Base-by-base conservation (phyloP, 768 basidiomycete genomes). In the Amanita rubescens region DNA sequence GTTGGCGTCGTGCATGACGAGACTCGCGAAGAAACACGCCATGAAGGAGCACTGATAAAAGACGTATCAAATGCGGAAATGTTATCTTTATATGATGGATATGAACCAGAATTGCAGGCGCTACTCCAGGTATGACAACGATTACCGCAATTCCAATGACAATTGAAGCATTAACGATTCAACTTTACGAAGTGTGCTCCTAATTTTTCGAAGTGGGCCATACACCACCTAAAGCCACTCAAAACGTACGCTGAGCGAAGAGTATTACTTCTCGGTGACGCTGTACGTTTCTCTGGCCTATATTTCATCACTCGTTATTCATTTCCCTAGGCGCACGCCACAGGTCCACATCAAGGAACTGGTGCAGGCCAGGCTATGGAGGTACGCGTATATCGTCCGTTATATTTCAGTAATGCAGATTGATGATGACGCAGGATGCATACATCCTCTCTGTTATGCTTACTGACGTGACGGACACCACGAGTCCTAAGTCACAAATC, bases 321-420 rank as follows among this genome's bases (percentile, higher is more conserved):
- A 3, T 4, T 46, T 72, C 72, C n/a, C 44, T 30, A 74, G 75
- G 77, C 78, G 9, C 80, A 81, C 58, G 78, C 78, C 0, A 77
- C 76, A 71, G 63, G 67, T 3, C 78, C 81, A 10, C 75, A 78
- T 65, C 75, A 79, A 65, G 81, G 79, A 25, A 75, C 80, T 8
- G 79, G 79, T 32, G 81, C 81, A 10, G 81, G 78, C 11, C 78
- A 79, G 56, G 80, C 79, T 5, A 73, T 81, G 52, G 81, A 82
- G 68, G 78, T 77, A 55, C 25, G 56, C 42, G n/a, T 45, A 34
- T 27, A 5, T 32, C 20, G n/a, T 48, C n/a, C n/a, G 10, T 27
- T 30, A 4, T 8, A 3, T 32, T 22, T 39, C 37, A 6, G 15
- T 72, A 67, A 69, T 71, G 49, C 71, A 69, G 5, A 70, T 63